Evolutionary conservation across 164 flowering plant genomes (phyloP).

Genomic region (Annona cherimola): DNA sequence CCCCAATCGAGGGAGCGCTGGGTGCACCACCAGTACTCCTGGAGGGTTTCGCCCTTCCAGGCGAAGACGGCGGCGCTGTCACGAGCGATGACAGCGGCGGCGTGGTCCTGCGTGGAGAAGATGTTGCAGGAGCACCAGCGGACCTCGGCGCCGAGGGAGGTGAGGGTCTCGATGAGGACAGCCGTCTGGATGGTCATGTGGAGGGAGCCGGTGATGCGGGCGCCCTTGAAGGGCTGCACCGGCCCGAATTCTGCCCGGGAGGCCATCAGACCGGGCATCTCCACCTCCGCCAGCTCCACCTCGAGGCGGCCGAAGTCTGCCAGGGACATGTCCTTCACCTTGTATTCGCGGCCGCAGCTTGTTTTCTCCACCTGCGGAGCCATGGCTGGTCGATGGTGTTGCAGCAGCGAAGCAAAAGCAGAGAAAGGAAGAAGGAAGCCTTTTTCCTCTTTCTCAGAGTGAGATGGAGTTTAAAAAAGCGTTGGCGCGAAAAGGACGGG

Average conservation of each 20-base stretch:
- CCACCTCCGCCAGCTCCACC: slow-evolving; percentile 26
- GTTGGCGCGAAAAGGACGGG: too few species aligned
- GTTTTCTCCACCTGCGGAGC: slow-evolving; percentile 22
- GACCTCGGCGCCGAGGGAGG: slow-evolving; percentile 30
- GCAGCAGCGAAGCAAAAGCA: too few species aligned
- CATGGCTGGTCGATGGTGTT: slow-evolving; percentile 2
- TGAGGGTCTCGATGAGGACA: slow-evolving; percentile 32
- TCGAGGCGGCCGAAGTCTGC: slow-evolving; percentile 28
- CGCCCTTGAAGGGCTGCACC: slow-evolving; percentile 23
- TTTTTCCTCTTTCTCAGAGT: too few species aligned
- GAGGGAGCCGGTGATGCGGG: slow-evolving; percentile 28
- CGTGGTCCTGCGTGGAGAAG: slow-evolving; percentile 30
- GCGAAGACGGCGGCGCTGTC: slow-evolving; percentile 30
- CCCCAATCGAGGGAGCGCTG: slow-evolving; percentile 34
- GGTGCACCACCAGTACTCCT: slow-evolving; percentile 41
- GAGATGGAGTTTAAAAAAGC: too few species aligned
- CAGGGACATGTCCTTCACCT: slow-evolving; percentile 30
- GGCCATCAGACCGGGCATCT: slow-evolving; percentile 28
- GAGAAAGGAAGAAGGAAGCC: too few species aligned
- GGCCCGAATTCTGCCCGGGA: slow-evolving; percentile 28
- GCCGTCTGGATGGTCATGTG: slow-evolving; percentile 36
- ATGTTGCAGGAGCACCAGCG: slow-evolving; percentile 37
- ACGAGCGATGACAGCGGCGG: slow-evolving; percentile 31
- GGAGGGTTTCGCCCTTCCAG: slow-evolving; percentile 27
- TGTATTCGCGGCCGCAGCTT: slow-evolving; percentile 26